phyloP scores from a whole-genome alignment of 2,329 filamentous ascomycete species.

The Beauveria sp. region DNA sequence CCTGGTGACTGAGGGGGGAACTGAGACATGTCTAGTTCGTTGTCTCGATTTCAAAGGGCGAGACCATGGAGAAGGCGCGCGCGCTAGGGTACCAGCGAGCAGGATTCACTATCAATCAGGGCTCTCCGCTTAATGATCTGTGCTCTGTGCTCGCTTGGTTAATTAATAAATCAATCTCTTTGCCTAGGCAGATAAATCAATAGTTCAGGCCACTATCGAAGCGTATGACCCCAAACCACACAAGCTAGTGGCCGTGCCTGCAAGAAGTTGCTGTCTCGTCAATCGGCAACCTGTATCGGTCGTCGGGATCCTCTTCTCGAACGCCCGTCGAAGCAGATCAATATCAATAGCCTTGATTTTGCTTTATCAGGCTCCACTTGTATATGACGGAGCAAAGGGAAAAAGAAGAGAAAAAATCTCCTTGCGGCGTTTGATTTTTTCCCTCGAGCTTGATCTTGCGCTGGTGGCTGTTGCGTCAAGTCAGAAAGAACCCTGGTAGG shows the following conservation, averaged over 20 bases:
- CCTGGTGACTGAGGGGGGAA: no score
- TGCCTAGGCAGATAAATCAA: background rate
- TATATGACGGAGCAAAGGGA: background rate
- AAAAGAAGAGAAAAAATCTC: background rate
- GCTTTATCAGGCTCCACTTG: no score
- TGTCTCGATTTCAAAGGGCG: no score
- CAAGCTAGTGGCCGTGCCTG: background rate
- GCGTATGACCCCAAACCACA: background rate
- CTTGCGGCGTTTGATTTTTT: background rate
- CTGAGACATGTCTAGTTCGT: no score
- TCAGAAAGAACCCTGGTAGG: background rate
- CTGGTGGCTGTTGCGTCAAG: conserved; percentile 4
- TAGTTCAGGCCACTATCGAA: background rate
- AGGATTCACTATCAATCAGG: background rate
- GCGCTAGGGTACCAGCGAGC: background rate
- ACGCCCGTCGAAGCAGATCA: no score
- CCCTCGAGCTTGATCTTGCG: conserved; percentile 6
- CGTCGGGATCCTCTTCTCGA: no score
- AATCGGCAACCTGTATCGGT: no score
- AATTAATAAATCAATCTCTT: background rate
- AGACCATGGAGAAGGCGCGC: background rate
- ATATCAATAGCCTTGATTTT: no score
- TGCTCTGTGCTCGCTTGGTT: background rate
- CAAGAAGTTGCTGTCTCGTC: no score
- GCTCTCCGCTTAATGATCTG: background rate